A percentile compares a stretch with the other conserved stretches of the same genome.
These are phyloP conservation scores for Phytophthora vignae DNA, from an alignment of 352 stramenopile species.

Conservation along the genomic window DNA sequence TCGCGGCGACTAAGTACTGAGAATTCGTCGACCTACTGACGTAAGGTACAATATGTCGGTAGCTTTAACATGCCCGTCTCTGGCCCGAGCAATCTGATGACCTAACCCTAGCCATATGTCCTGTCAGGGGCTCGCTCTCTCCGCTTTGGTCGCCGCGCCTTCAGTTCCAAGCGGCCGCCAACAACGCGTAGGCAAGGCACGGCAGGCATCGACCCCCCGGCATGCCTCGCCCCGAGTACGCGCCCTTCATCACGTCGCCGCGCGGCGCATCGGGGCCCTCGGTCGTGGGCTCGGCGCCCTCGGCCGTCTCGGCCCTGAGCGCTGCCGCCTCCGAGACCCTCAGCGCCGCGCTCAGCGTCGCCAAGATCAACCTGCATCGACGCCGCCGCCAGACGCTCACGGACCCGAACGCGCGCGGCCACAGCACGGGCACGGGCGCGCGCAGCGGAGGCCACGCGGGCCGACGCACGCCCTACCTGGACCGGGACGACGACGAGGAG, in stretches of 20 bases:
- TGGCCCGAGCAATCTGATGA: not conserved
- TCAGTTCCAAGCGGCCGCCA: constrained; percentile 19
- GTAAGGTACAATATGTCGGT: not conserved
- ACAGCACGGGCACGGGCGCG: no score
- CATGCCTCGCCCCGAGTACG: constrained; percentile 52
- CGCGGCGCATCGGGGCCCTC: constrained; percentile 29
- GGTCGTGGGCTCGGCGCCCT: constrained; percentile 29
- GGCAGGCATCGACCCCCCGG: constrained; percentile 5
- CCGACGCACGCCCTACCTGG: constrained; percentile 31
- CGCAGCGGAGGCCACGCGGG: not conserved
- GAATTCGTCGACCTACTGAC: not conserved
- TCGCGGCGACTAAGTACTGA: no score
- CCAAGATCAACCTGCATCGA: constrained; percentile 43
- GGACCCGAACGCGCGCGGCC: constrained; percentile 8
- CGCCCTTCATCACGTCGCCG: constrained; percentile 48
- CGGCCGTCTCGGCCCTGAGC: constrained; percentile 39
- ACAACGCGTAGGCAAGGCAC: not conserved
- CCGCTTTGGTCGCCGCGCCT: not conserved
- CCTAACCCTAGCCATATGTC: not conserved
- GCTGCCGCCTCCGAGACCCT: constrained; percentile 39
- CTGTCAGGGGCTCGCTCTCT: constrained; percentile 19
- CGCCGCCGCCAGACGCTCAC: constrained; percentile 38
- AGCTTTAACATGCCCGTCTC: not conserved
- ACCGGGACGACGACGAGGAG: constrained; percentile 36
- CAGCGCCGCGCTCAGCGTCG: constrained; percentile 38